phyloP scores from a whole-genome alignment of 345 rosid species.

The Eucalyptus polybractea region DNA sequence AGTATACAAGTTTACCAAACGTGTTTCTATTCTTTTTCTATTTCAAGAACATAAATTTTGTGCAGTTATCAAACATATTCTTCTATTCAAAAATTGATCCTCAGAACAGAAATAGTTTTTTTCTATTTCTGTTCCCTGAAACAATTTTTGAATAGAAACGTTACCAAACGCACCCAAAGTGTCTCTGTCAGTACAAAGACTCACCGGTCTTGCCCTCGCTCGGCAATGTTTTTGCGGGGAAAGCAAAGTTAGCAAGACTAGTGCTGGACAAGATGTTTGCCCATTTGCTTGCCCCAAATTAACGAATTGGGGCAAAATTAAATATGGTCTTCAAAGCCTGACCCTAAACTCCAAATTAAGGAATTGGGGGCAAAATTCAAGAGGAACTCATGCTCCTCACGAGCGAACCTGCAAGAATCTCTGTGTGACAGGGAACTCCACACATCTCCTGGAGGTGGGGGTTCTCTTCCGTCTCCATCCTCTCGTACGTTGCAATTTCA shows the following conservation, averaged over 20 bases:
- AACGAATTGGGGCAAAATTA: too few species aligned
- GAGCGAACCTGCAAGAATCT: neutral
- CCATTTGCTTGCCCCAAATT: too few species aligned
- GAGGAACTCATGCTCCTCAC: too few species aligned
- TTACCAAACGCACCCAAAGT: neutral
- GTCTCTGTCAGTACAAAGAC: conserved; percentile 37
- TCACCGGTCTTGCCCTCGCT: conserved; percentile 24
- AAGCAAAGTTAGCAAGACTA: too few species aligned
- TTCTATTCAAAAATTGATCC: too few species aligned
- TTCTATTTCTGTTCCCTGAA: rapidly evolving
- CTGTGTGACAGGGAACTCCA: neutral
- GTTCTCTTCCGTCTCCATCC: neutral
- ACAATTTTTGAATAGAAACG: rapidly evolving
- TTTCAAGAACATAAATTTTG: rapidly evolving
- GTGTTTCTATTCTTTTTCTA: too few species aligned
- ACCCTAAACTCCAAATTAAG: too few species aligned
- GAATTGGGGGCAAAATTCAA: too few species aligned
- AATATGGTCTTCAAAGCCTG: too few species aligned
- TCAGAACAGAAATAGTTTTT: too few species aligned
- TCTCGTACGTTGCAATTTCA: neutral
- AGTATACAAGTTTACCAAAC: too few species aligned
- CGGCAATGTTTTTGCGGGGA: neutral
- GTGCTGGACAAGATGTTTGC: too few species aligned
- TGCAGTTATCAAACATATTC: rapidly evolving
- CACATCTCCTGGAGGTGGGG: neutral